Percentiles rank a stretch among this genome's conserved stretches.
Conservation (phyloP, 768 basidiomycete genomes). For the Lactarius tabidus region DNA sequence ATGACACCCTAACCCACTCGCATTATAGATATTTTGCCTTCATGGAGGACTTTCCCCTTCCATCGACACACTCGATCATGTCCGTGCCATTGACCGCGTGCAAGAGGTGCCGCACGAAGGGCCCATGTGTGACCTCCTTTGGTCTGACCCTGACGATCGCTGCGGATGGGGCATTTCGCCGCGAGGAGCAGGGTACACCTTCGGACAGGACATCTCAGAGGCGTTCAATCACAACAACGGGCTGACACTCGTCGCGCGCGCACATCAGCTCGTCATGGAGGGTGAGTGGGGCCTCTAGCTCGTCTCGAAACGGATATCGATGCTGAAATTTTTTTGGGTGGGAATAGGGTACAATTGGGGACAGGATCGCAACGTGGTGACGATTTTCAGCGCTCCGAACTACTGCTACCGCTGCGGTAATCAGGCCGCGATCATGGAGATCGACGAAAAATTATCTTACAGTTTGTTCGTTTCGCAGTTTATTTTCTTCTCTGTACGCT, state of each 20-base stretch:
- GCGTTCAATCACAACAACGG: slow-evolving; percentile 99
- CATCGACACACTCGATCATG: slow-evolving; percentile 99
- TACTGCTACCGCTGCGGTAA: slow-evolving; percentile 99
- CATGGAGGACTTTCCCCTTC: slow-evolving; percentile 98
- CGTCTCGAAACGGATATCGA: background rate
- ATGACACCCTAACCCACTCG: slow-evolving; percentile 15
- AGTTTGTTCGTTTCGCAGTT: slow-evolving; percentile 64
- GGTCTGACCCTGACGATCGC: slow-evolving; percentile 99
- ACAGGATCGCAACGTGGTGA: slow-evolving; percentile 98
- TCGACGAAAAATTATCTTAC: slow-evolving; percentile 96
- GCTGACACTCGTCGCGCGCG: slow-evolving; percentile 88
- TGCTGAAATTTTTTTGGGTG: background rate
- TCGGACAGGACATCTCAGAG: slow-evolving; percentile 98
- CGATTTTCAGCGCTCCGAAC: slow-evolving; percentile 99
- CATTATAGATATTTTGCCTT: slow-evolving; percentile 89
- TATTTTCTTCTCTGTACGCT: slow-evolving; percentile 6
- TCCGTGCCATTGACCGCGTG: slow-evolving; percentile 96
- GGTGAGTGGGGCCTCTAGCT: slow-evolving; percentile 47
- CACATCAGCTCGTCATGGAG: slow-evolving; percentile 96
- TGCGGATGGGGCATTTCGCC: slow-evolving; percentile 99
- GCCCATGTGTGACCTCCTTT: slow-evolving; percentile 98
- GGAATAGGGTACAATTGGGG: slow-evolving; percentile 87
- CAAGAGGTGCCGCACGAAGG: slow-evolving; percentile 99
- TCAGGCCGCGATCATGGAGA: slow-evolving; percentile 99
- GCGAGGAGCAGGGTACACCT: slow-evolving; percentile 97